phyloP scores from a whole-genome alignment of 1,139 yeast genomes.

The Pichia cactophila region DNA sequence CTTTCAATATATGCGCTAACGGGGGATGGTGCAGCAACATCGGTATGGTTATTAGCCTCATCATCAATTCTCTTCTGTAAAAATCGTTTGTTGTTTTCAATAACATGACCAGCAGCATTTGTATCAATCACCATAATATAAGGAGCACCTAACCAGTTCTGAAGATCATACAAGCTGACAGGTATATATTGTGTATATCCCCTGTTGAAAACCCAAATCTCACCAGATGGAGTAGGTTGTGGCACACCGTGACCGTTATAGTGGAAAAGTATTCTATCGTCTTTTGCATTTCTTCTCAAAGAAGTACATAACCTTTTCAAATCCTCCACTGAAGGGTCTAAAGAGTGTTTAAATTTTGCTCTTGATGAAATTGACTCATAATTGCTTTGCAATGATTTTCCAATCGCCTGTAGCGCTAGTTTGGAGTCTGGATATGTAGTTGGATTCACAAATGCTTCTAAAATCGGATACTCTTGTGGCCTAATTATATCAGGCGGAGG shows the following conservation, averaged over 20 bases:
- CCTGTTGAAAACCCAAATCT: constrained; percentile 95
- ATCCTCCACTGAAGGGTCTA: constrained; percentile 96
- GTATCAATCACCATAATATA: constrained; percentile 94
- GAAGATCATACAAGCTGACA: constrained; percentile 83
- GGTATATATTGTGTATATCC: constrained; percentile 98
- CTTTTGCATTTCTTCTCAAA: constrained; percentile 82
- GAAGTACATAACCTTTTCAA: constrained; percentile 88
- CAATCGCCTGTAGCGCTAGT: constrained; percentile 87
- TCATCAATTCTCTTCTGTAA: constrained; percentile 88
- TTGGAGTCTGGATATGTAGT: constrained; percentile 75
- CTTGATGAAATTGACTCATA: constrained; percentile 84
- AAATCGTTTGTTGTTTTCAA: constrained; percentile 80
- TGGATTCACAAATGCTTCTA: constrained; percentile 95
- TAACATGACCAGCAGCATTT: constrained; percentile 90
- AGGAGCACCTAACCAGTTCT: constrained; percentile 97
- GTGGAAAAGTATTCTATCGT: constrained; percentile 83
- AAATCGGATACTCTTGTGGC: constrained; percentile 88
- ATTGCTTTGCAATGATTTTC: constrained; percentile 78
- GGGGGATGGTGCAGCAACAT: constrained; percentile 36
- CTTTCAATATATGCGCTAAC: constrained; percentile 75
- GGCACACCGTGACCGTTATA: constrained; percentile 99
- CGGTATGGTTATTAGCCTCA: constrained; percentile 70
- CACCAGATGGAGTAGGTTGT: constrained; percentile 95
- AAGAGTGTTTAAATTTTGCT: constrained; percentile 81
- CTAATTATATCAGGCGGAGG: constrained; percentile 96